phyloP scores from a whole-genome alignment of 306 rosid genomes.

The Lathyrus sativus region DNA sequence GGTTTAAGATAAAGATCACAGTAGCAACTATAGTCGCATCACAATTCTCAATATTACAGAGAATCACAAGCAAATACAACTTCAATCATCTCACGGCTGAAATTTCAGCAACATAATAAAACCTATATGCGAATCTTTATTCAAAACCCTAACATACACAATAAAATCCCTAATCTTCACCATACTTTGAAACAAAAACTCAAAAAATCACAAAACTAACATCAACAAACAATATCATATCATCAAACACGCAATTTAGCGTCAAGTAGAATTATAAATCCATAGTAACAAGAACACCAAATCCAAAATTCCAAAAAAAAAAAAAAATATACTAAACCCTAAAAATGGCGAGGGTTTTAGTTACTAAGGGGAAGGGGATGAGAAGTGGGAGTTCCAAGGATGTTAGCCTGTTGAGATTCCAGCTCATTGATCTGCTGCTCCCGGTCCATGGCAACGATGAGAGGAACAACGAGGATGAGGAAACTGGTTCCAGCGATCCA shows the following conservation, averaged over 20 bases:
- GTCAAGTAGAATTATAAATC: not conserved
- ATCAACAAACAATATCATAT: not conserved
- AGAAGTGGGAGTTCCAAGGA: conserved; percentile 57
- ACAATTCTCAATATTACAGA: not conserved
- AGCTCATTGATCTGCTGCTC: conserved; percentile 79
- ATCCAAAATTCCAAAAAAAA: not conserved
- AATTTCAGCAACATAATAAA: not conserved
- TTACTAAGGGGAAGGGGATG: conserved; percentile 2
- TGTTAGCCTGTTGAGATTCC: conserved; percentile 78
- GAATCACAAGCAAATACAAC: not conserved
- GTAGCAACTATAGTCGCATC: not conserved
- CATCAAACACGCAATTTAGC: not conserved
- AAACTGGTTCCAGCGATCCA: conserved; percentile 85
- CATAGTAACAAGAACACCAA: not conserved
- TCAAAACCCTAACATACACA: not conserved
- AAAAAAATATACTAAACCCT: not conserved
- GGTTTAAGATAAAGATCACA: not conserved
- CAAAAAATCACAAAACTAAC: not conserved
- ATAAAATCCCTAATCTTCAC: not conserved
- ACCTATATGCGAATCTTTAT: not conserved
- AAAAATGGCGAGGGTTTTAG: conserved; percentile 1
- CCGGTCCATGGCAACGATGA: conserved; percentile 82
- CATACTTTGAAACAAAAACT: not conserved
- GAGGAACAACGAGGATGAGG: conserved; percentile 67
- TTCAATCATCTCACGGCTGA: not conserved